These are phyloP conservation scores for Trichoderma breve DNA, from an alignment of 2,329 filamentous ascomycete genomes.

Conservation along the genomic window DNA sequence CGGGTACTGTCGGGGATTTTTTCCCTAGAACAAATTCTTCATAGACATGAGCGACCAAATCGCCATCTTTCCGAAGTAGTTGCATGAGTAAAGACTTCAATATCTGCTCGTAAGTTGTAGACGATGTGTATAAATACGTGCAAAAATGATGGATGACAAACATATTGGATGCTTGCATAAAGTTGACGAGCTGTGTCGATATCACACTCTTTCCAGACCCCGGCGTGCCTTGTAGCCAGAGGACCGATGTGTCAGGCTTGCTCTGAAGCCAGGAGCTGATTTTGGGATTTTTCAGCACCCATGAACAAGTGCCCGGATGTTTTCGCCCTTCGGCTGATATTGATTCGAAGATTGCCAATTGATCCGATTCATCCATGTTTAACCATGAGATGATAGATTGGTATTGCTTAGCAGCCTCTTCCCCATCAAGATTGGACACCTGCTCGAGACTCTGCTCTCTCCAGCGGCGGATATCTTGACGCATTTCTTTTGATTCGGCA, in stretches of 20 bases:
- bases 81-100: background rate
- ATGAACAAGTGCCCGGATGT: background rate
- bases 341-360: background rate
- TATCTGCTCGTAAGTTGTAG: background rate
- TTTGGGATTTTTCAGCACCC: background rate
- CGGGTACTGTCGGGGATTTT: background rate
- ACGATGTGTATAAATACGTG: background rate
- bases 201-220: background rate
- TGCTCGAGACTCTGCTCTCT: slow-evolving; percentile 51
- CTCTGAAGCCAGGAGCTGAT: background rate
- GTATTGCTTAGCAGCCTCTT: background rate
- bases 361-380: background rate
- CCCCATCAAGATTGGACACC: background rate
- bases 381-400: background rate
- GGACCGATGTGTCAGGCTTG: background rate
- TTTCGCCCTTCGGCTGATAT: background rate
- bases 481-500: background rate
- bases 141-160: background rate
- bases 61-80: background rate
- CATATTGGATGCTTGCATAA: background rate
- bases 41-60: background rate
- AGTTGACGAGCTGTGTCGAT: background rate
- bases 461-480: slow-evolving; percentile 28
- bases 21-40: background rate
- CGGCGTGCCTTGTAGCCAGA: background rate